These are phyloP conservation scores for Alternaria sp. DNA, from an alignment of 2,329 filamentous ascomycete species.

Conservation along the genomic window DNA sequence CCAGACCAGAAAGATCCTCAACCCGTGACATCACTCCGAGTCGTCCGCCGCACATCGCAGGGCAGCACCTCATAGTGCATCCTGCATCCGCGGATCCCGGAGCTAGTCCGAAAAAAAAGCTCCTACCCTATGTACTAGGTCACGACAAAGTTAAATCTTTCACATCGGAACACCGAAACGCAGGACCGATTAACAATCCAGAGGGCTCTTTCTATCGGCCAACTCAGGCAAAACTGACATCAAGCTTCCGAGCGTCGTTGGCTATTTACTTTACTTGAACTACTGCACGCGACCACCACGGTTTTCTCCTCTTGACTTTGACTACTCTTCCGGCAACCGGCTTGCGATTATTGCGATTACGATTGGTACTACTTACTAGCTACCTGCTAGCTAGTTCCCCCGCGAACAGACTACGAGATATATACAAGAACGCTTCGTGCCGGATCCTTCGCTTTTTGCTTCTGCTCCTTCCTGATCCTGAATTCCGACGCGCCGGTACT, in stretches of 20 bases:
- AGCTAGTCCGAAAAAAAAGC: conserved; percentile 4
- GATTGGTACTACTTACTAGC: not conserved
- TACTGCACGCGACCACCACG: not conserved
- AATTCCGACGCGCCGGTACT: not conserved
- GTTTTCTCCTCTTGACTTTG: not conserved
- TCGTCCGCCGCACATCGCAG: not conserved
- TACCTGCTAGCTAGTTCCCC: too few relatives aligned
- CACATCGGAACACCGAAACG: not conserved
- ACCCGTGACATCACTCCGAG: conserved; percentile 6
- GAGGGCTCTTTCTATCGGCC: not conserved
- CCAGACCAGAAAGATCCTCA: not conserved
- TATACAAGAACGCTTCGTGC: not conserved
- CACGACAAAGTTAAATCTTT: not conserved
- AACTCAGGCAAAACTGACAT: not conserved
- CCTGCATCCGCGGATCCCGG: conserved; percentile 11
- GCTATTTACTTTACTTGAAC: not conserved
- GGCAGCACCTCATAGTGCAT: not conserved
- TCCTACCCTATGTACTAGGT: not conserved
- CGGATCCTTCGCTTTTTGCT: not conserved
- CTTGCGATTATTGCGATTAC: not conserved
- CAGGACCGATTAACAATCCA: not conserved
- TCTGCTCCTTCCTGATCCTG: not conserved
- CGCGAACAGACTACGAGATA: not conserved
- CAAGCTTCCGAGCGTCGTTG: not conserved
- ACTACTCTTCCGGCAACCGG: not conserved